Evolutionary conservation across 2,329 filamentous ascomycete genomes (phyloP).

Genomic region (Apiospora marii): DNA sequence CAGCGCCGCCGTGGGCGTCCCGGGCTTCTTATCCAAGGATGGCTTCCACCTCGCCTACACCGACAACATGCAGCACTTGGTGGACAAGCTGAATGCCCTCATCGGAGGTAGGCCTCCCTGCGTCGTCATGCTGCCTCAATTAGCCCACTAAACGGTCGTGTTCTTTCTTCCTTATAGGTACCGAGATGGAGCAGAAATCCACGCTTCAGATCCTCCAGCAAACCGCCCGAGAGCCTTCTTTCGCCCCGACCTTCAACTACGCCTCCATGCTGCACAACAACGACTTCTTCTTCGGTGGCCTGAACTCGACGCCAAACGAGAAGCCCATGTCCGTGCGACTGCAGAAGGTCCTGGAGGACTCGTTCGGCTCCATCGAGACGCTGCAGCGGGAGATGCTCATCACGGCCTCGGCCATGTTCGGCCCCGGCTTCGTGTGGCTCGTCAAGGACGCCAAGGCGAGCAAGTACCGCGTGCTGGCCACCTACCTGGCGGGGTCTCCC

Average conservation of each 20-base stretch:
- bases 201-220: conserved; percentile 75
- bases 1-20: conserved; percentile 56
- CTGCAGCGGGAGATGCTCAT: conserved; percentile 81
- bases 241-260: conserved; percentile 89
- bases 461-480: conserved; percentile 76
- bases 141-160: background rate
- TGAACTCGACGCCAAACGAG: conserved; percentile 41
- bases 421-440: conserved; percentile 96
- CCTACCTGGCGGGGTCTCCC: conserved; percentile 91
- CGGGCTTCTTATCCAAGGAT: conserved; percentile 72
- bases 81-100: conserved; percentile 78
- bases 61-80: conserved; percentile 78
- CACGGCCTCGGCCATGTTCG: conserved; percentile 91
- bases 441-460: conserved; percentile 62
- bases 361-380: conserved; percentile 85
- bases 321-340: conserved; percentile 48
- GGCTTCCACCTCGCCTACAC: conserved; percentile 83
- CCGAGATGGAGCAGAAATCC: conserved; percentile 66
- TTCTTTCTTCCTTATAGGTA: conserved; percentile 62
- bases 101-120: conserved; percentile 68
- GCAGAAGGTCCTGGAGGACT: conserved; percentile 65
- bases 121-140: background rate
- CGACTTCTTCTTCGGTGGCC: conserved; percentile 77
- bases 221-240: conserved; percentile 79
- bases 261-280: conserved; percentile 97